Evolutionary conservation across 164 flowering plant genomes (phyloP).

Genomic region (Vitis rotundifolia): DNA sequence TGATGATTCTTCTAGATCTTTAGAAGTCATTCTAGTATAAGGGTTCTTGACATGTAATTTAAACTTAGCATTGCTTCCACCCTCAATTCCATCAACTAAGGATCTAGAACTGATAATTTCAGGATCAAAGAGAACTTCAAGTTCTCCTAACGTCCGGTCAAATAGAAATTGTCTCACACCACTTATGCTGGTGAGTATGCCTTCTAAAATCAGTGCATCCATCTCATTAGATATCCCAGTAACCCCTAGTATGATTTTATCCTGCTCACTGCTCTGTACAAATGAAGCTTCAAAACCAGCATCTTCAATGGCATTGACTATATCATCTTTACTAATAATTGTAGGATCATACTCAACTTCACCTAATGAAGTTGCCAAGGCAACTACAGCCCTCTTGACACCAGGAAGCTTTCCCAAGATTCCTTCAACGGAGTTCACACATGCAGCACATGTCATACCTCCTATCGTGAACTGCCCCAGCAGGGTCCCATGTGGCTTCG

Average conservation of each 20-base stretch:
- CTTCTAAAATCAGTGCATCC: constrained; percentile 65
- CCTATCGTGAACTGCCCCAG: constrained; percentile 89
- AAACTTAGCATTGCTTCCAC: constrained; percentile 61
- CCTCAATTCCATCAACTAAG: constrained; percentile 73
- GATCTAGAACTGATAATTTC: constrained; percentile 71
- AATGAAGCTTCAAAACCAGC: constrained; percentile 92
- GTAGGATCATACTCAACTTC: constrained; percentile 91
- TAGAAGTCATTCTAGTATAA: constrained; percentile 64
- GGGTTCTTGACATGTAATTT: constrained; percentile 68
- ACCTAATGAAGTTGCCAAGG: constrained; percentile 87
- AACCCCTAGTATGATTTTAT: constrained; percentile 58
- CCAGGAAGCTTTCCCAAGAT: constrained; percentile 80
- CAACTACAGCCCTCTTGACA: constrained; percentile 84
- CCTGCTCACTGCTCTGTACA: constrained; percentile 86
- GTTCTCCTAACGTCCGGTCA: constrained; percentile 42
- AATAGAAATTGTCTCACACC: constrained; percentile 73
- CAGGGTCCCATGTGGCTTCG: constrained; percentile 43
- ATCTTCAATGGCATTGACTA: constrained; percentile 88
- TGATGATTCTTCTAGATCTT: constrained; percentile 66
- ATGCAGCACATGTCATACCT: constrained; percentile 99
- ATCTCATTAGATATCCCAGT: constrained; percentile 57
- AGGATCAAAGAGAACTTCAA: constrained; percentile 85
- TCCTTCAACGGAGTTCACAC: constrained; percentile 96
- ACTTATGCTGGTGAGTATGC: constrained; percentile 53
- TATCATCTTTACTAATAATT: constrained; percentile 74